A percentile compares a stretch with the other conserved stretches of the same genome.
Conservation (phyloP, 2,329 filamentous ascomycete species). For the Fusarium torulosum region DNA sequence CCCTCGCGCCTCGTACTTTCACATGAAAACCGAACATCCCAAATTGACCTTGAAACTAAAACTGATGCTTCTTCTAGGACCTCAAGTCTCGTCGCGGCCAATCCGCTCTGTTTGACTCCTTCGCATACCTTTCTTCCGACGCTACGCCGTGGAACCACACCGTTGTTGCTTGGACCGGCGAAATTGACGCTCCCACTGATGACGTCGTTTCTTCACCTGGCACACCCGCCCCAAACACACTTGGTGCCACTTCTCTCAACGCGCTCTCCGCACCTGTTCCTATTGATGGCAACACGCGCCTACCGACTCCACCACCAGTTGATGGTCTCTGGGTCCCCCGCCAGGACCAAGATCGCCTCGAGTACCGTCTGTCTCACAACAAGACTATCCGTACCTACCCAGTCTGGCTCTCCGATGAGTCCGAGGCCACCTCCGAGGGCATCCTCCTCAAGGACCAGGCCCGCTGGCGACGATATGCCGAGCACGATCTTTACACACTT, state of each 20-base stretch:
- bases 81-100: constrained; percentile 84
- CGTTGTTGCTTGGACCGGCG: constrained; percentile 94
- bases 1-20: constrained; percentile 22
- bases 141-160: constrained; percentile 90
- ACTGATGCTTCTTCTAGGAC: constrained; percentile 64
- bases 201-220: constrained; percentile 59
- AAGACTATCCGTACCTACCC: constrained; percentile 84
- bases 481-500: constrained; percentile 90
- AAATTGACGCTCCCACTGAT: constrained; percentile 71
- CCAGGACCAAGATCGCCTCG: constrained; percentile 78
- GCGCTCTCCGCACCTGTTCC: constrained; percentile 85
- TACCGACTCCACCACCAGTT: constrained; percentile 67
- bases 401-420: constrained; percentile 88
- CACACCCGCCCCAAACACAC: constrained; percentile 60
- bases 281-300: constrained; percentile 70
- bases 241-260: constrained; percentile 71
- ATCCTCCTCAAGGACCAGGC: constrained; percentile 83
- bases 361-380: constrained; percentile 78
- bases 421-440: constrained; percentile 74
- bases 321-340: constrained; percentile 79
- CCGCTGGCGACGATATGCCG: constrained; percentile 90
- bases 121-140: constrained; percentile 87
- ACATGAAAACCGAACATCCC: constrained; percentile 16
- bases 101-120: constrained; percentile 92
- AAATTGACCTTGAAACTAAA: constrained; percentile 30